Conservation (phyloP, 208 protist species). For the Zelonia costaricensis region DNA sequence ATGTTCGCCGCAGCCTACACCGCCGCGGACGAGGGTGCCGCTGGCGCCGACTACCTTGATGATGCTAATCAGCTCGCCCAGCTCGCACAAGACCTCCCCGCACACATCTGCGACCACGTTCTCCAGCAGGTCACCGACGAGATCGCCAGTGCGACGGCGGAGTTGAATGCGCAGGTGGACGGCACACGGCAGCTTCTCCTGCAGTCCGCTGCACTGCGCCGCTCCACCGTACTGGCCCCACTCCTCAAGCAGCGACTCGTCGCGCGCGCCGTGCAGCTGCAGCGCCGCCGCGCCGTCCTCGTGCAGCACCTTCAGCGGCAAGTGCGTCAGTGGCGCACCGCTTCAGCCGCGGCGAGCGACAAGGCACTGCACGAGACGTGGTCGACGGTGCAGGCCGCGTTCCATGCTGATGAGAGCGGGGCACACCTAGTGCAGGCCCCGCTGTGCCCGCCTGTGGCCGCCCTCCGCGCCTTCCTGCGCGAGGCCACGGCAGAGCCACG, state of each 20-base stretch:
- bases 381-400: slow-evolving; percentile 14
- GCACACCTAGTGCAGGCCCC: slow-evolving; percentile 26
- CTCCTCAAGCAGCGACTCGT: slow-evolving; percentile 33
- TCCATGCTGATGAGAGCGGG: slow-evolving; percentile 17
- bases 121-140: slow-evolving; percentile 26
- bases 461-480: slow-evolving; percentile 16
- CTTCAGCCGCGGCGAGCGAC: background rate
- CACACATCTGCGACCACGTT: slow-evolving; percentile 9
- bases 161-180: slow-evolving; percentile 26
- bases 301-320: slow-evolving; percentile 38
- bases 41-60: background rate
- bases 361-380: slow-evolving; percentile 15
- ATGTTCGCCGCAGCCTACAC: background rate
- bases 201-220: slow-evolving; percentile 21
- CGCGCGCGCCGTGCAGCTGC: slow-evolving; percentile 26
- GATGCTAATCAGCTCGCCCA: slow-evolving; percentile 16
- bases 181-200: slow-evolving; percentile 26
- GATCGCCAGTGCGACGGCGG: slow-evolving; percentile 6
- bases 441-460: slow-evolving; percentile 25
- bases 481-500: slow-evolving; percentile 27
- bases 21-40: background rate
- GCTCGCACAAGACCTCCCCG: slow-evolving; percentile 4
- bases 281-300: slow-evolving; percentile 33
- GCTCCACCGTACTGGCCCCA: slow-evolving; percentile 19
- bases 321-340: slow-evolving; percentile 9